Conservation (phyloP, 1,284 basidiomycete genomes). For the Coniferiporia sulphurascens region DNA sequence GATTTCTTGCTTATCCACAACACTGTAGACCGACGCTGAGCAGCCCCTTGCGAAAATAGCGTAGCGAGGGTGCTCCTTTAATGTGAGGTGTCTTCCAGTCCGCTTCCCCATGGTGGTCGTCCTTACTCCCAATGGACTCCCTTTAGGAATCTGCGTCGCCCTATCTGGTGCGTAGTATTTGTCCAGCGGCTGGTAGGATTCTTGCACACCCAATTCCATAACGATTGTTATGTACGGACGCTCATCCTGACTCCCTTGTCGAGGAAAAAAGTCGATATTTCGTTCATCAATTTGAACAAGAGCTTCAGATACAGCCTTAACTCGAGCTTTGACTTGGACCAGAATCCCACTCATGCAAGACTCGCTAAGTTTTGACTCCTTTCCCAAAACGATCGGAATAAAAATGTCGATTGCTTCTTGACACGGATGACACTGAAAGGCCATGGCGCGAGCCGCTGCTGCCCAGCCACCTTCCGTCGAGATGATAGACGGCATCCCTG, state of each 20-base stretch:
- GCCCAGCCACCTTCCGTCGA: background rate
- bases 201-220: background rate
- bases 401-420: background rate
- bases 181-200: background rate
- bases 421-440: background rate
- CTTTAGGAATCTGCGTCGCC: background rate
- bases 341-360: background rate
- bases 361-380: background rate
- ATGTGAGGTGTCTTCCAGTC: background rate
- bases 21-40: background rate
- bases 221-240: constrained; percentile 2
- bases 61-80: background rate
- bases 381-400: background rate
- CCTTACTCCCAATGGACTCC: background rate
- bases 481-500: background rate
- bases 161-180: background rate
- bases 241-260: background rate
- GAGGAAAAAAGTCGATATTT: background rate
- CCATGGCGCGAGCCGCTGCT: background rate
- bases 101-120: background rate
- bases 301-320: background rate
- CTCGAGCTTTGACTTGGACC: background rate
- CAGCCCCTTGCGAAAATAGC: constrained; percentile 1
- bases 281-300: background rate
- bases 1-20: background rate